These are phyloP conservation scores for Emergomyces pasteurianus DNA, from an alignment of 2,329 filamentous ascomycete genomes.

Conservation along the genomic window DNA sequence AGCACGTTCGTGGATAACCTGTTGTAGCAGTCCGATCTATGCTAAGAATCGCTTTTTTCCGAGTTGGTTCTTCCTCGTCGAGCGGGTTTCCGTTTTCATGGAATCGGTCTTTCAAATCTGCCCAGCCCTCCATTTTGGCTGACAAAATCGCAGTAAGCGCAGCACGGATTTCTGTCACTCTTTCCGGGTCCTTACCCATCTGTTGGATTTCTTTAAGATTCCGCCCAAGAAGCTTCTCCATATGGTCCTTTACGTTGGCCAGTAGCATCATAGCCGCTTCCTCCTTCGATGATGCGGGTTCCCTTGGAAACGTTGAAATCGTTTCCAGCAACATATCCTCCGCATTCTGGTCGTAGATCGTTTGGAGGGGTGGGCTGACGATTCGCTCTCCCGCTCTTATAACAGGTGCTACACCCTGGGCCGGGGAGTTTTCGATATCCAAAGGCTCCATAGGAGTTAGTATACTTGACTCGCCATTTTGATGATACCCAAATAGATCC, in stretches of 20 bases:
- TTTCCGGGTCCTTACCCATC: conserved; percentile 34
- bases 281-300: conserved; percentile 34
- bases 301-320: conserved; percentile 32
- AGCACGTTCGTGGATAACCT: conserved; percentile 30
- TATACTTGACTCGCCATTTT: conserved; percentile 34
- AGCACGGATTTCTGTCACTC: conserved; percentile 33
- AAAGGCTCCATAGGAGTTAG: conserved; percentile 33
- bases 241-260: conserved; percentile 38
- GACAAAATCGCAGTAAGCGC: conserved; percentile 33
- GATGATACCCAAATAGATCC: conserved; percentile 50
- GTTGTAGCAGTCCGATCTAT: conserved; percentile 30
- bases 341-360: conserved; percentile 32
- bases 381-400: conserved; percentile 33
- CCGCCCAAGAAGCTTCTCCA: conserved; percentile 35
- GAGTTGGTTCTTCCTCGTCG: conserved; percentile 17
- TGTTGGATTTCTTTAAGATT: conserved; percentile 34
- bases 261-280: conserved; percentile 36
- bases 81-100: conserved; percentile 3
- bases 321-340: conserved; percentile 33
- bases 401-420: conserved; percentile 30
- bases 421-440: conserved; percentile 23
- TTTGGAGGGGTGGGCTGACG: conserved; percentile 30
- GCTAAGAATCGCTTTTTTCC: conserved; percentile 31
- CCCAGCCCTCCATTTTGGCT: conserved; percentile 34
- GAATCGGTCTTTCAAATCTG: conserved; percentile 23